Evolutionary conservation across 2,329 filamentous ascomycete species (phyloP).

Genomic region (Cladosporium sp.): DNA sequence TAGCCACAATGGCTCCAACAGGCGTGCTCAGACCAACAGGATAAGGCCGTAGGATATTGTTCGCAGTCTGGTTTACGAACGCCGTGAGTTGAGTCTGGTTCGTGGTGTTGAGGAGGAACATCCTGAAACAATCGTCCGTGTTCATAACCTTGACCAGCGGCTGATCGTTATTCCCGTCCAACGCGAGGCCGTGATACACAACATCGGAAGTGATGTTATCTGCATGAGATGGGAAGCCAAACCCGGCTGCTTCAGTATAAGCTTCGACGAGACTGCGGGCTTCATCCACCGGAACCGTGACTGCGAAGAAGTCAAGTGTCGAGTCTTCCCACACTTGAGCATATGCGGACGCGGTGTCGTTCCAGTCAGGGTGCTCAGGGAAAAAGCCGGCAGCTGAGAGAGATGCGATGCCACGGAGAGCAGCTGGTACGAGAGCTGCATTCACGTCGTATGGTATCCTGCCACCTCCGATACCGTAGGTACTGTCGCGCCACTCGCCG

Average conservation of each 20-base stretch:
- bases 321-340: conserved; percentile 60
- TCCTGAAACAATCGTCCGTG: conserved; percentile 61
- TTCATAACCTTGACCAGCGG: conserved; percentile 56
- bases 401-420: conserved; percentile 54
- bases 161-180: conserved; percentile 50
- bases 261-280: conserved; percentile 46
- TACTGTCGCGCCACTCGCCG: conserved; percentile 62
- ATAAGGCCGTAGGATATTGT: conserved; percentile 55
- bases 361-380: conserved; percentile 47
- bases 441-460: conserved; percentile 64
- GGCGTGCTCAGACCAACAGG: conserved; percentile 56
- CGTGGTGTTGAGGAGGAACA: conserved; percentile 57
- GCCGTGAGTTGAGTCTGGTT: conserved; percentile 53
- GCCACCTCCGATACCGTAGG: conserved; percentile 57
- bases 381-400: conserved; percentile 51
- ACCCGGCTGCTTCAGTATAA: conserved; percentile 40
- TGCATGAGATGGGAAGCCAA: conserved; percentile 43
- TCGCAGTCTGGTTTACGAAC: conserved; percentile 55
- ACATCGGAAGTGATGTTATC: conserved; percentile 43
- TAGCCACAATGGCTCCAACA: conserved; percentile 57
- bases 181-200: conserved; percentile 53
- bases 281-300: conserved; percentile 38
- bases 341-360: conserved; percentile 42
- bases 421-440: conserved; percentile 58
- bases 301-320: conserved; percentile 55